Conservation (phyloP, 371 early-diverging fungal genomes). For the Entomophthora muscae region DNA sequence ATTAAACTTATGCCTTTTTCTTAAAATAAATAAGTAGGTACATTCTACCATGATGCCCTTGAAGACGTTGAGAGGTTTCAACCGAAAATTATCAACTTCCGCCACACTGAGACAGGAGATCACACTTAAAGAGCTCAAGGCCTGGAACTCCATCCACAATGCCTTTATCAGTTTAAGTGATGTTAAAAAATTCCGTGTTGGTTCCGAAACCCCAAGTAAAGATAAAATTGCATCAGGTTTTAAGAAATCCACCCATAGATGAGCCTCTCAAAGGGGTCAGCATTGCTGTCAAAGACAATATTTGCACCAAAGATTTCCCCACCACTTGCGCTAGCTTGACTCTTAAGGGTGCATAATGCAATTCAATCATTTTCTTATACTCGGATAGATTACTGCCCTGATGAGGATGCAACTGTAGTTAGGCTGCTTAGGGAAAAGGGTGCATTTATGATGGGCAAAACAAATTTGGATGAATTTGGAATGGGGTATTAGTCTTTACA, state of each 20-base stretch:
- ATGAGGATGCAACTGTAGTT: conserved; percentile 63
- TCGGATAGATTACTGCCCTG: conserved; percentile 40
- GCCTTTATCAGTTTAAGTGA: neutral
- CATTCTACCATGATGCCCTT: no score
- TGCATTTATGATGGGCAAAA: conserved; percentile 57
- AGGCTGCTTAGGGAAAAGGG: conserved; percentile 38
- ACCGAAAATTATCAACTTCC: neutral
- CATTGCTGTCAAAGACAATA: conserved; percentile 54
- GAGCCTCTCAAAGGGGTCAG: conserved; percentile 34
- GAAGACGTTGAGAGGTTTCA: no score
- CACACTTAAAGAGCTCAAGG: neutral
- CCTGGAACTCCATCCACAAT: neutral
- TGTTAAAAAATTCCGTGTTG: neutral
- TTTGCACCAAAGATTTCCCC: conserved; percentile 34
- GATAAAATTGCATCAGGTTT: neutral
- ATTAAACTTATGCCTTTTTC: no score
- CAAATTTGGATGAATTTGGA: conserved; percentile 96
- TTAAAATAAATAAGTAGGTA: no score
- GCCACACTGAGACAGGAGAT: neutral
- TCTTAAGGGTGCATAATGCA: conserved; percentile 24
- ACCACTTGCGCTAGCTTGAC: conserved; percentile 50
- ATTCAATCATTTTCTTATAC: neutral
- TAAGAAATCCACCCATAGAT: no score
- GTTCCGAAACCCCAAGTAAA: neutral
- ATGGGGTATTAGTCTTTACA: no score